Evolutionary conservation across 371 early-diverging fungal genomes (phyloP), one percentile per base, ranked within the genome.

Genomic region (Syncephalastrum contaminatum): DNA sequence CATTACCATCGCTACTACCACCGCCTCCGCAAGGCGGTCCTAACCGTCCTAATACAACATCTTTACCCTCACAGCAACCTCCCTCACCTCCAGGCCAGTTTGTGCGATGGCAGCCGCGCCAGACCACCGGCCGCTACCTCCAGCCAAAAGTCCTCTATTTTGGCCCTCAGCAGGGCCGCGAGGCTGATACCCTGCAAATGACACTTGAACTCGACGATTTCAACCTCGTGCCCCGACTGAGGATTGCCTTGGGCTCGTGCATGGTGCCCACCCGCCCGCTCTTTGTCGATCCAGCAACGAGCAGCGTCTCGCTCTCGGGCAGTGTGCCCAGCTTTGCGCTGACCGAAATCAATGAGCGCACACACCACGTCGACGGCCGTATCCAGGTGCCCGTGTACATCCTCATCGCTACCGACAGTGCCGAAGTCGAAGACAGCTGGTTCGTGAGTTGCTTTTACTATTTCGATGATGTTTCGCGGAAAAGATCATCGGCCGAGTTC

Each of bases 391-490:
- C 67, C 21, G 39, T 67, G 16, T 67, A 56, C 51, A 51, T 63
- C 16, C 47, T 67, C 22, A 56, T 59, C 12, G 48, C 45, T 14
- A 44, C 44, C 14, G 18, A 56, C 2, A 45, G 47, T 1, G 57
- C 59, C 20, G 59, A 60, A 22, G 58, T 60, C 42, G 40, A 60
- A 46, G 67, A 67, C 51, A 60, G 52, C 43, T 67, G 67, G 63
- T 57, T 60, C 54, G 54, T 63, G 13, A 63, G 63, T n/a, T 63
- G 63, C 16, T 62, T 67, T 43, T 24, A 49, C 15, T 64, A 64
- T 40, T 30, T 30, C 36, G 36, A 30, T 30, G 51, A 62, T 20
- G 36, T 53, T 43, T 51, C 64, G 20, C 45, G 64, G 36, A 64
- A 64, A 56, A 59, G 64, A 40, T 53, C 64, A 4, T 64, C 64